phyloP scores from a whole-genome alignment of 192 early-diverging fungal genomes.

The Martensiomyces pterosporus region DNA sequence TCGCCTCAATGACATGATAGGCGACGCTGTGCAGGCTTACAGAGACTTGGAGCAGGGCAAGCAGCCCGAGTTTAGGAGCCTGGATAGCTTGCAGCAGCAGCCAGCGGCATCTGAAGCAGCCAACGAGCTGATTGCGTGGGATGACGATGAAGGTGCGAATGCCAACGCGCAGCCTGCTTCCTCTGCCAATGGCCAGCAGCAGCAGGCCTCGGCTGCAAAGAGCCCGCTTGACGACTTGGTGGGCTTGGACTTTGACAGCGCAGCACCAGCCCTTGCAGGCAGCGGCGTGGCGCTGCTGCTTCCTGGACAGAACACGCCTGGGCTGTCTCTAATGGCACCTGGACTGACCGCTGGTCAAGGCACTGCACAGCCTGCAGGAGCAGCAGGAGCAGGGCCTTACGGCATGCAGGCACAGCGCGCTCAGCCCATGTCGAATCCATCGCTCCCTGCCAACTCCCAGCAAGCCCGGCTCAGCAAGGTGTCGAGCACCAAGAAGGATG shows the following conservation, averaged over 20 bases:
- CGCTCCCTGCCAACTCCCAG: conserved; percentile 33
- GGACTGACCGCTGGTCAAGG: too few species aligned
- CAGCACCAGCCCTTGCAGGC: conserved; percentile 3
- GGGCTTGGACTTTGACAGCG: conserved; percentile 30
- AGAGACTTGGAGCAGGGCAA: conserved; percentile 31
- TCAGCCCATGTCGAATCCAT: conserved; percentile 44
- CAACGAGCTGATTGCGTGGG: conserved; percentile 31
- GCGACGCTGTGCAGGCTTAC: conserved; percentile 28
- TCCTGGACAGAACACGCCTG: conserved; percentile 20
- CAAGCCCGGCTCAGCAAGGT: conserved; percentile 25
- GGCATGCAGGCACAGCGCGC: background rate
- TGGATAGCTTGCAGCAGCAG: too few species aligned
- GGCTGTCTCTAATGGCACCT: conserved; percentile 11
- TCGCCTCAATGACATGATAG: conserved; percentile 37
- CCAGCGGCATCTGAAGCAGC: too few species aligned
- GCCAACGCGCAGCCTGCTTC: background rate
- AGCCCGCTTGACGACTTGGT: conserved; percentile 35
- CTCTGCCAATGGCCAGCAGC: background rate
- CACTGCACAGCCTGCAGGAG: background rate
- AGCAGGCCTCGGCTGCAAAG: background rate
- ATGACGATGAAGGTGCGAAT: conserved; percentile 9
- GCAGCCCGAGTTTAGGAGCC: conserved; percentile 14
- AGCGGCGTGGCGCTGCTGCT: conserved; percentile 3
- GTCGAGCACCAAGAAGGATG: conserved; percentile 22
- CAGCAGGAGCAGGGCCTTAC: conserved; percentile 4